phyloP scores from a whole-genome alignment of 305 asterid genomes.

The Fraxinus paxiana region DNA sequence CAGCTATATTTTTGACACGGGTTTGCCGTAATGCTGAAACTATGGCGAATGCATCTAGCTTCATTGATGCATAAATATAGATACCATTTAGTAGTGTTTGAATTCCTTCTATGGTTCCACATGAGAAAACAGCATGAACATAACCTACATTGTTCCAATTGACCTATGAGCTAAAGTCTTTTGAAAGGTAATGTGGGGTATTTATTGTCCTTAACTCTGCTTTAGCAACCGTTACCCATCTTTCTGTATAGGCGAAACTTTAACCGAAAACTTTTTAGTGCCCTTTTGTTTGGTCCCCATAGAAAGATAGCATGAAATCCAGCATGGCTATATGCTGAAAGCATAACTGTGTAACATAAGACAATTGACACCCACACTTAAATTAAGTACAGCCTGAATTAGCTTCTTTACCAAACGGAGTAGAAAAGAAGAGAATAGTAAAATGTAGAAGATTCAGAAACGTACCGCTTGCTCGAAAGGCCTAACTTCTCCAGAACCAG shows the following conservation, averaged over 20 bases:
- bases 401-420: not conserved
- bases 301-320: not conserved
- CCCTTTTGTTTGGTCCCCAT: not conserved
- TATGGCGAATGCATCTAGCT: too few relatives aligned
- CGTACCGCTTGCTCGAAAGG: conserved; percentile 77
- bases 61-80: too few relatives aligned
- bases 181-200: not conserved
- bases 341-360: not conserved
- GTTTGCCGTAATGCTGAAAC: too few relatives aligned
- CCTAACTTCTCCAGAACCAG: conserved; percentile 94
- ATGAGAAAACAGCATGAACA: not conserved
- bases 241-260: not conserved
- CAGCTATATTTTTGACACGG: too few relatives aligned
- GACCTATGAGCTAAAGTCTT: not conserved
- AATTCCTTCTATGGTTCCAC: not conserved
- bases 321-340: not conserved
- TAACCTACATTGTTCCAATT: not conserved
- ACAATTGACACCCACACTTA: not conserved
- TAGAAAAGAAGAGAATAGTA: not conserved
- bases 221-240: not conserved
- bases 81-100: too few relatives aligned
- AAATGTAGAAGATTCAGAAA: conserved; percentile 9
- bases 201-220: not conserved
- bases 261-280: not conserved
- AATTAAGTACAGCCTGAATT: not conserved